Percentiles rank a stretch among this genome's conserved stretches.
Evolutionary conservation across 1,139 yeast species (phyloP).

Genomic region (Blastobotrys serpentis): DNA sequence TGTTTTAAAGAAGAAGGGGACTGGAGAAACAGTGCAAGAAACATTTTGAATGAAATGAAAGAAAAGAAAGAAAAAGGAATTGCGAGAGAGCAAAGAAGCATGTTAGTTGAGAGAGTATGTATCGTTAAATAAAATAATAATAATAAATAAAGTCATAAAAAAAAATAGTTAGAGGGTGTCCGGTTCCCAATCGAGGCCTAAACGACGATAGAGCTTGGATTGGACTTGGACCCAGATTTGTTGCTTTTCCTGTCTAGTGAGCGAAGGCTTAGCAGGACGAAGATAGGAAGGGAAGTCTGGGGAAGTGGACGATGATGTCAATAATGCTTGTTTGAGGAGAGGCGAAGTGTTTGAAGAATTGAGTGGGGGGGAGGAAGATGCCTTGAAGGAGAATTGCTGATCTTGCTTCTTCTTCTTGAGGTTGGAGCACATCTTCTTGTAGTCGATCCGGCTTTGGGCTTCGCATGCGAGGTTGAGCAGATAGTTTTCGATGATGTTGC

Average conservation of each 20-base stretch:
- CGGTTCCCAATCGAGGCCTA: slow-evolving; percentile 61
- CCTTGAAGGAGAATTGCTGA: slow-evolving; percentile 23
- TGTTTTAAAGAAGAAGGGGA: too few relatives aligned
- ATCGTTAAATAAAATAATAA: not conserved
- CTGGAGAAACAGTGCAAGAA: too few relatives aligned
- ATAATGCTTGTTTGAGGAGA: slow-evolving; percentile 35
- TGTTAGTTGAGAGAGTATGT: too few relatives aligned
- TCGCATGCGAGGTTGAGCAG: slow-evolving; percentile 63
- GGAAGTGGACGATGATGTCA: slow-evolving; percentile 33
- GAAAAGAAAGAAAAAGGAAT: too few relatives aligned
- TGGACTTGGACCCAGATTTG: slow-evolving; percentile 62
- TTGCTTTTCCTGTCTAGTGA: slow-evolving; percentile 55
- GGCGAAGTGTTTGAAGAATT: slow-evolving; percentile 24
- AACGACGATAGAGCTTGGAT: slow-evolving; percentile 50
- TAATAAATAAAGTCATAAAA: slow-evolving; percentile 5
- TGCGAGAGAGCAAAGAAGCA: too few relatives aligned
- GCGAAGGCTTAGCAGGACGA: slow-evolving; percentile 31
- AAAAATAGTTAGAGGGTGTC: slow-evolving; percentile 36
- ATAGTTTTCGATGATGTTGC: slow-evolving; percentile 66
- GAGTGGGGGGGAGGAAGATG: slow-evolving; percentile 10
- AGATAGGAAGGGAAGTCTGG: slow-evolving; percentile 33
- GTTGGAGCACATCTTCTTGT: slow-evolving; percentile 47
- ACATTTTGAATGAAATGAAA: too few relatives aligned
- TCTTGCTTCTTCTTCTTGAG: slow-evolving; percentile 42
- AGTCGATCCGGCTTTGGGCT: slow-evolving; percentile 63